Base-by-base conservation (phyloP, 148 eudicot species). In the Rhododendron williamsianum region DNA sequence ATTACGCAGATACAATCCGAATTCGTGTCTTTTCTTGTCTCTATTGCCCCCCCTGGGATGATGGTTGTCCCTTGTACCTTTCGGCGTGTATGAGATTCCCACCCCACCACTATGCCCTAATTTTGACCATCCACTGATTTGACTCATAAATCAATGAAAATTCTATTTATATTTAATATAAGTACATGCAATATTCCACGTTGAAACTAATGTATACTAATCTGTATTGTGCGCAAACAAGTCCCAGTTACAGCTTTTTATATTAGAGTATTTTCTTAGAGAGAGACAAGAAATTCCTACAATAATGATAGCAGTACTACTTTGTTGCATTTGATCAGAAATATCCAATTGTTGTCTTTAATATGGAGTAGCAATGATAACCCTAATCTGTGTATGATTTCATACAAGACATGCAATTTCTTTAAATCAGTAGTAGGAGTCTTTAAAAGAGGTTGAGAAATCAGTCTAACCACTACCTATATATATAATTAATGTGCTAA, bases 81-180 rank as follows among this genome's bases (percentile, higher is more conserved):
- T 78, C 82, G 82, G 86, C 87, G 65, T 23, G 46, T 80, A 38
- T 63, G 49, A 85, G 78, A 78, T 45, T 60, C 27, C 48, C 25
- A 9, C 12, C 54, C 82, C 76, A 58, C 76, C 27, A 46, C 67
- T 8, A 49, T 51, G 82, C 78, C 67, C 79, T 79, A 38, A 48
- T 45, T 80, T 85, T 85, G 84, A 85, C 87, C 87, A 69, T 25
- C 73, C 73, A 27, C 6, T 1, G 69, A 48, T 45, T 85, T 85
- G 83, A 85, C 83, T 65, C 83, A 82, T 60, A 36, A 69, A 4
- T 1, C 74, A 60, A 16, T 56, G 63, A 63, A 21, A 63, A 63
- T 63, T 63, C 30, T 23, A n/a, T 23, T 19, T 18, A 58, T 18
- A 60, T 19, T 60, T 41, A 41, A 41, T 41, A 41, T 21, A 60